Percentiles rank a stretch among this genome's conserved stretches.
These are phyloP conservation scores for Penicillium sp. DNA, from an alignment of 2,329 filamentous ascomycete species.

Conservation along the genomic window DNA sequence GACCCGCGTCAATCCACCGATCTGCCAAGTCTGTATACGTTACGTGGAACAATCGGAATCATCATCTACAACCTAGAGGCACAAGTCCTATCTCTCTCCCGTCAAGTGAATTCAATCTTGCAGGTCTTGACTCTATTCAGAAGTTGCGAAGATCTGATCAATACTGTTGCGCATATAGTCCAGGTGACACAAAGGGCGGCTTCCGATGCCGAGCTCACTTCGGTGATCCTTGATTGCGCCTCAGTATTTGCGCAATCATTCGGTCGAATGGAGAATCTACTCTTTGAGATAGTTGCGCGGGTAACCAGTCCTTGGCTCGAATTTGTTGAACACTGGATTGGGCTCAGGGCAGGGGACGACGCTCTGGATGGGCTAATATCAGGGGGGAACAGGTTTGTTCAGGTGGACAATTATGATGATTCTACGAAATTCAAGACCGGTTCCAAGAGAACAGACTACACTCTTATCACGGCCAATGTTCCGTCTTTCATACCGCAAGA, in stretches of 20 bases:
- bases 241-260: conserved; percentile 60
- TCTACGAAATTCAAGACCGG: conserved; percentile 53
- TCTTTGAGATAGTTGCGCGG: conserved; percentile 60
- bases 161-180: conserved; percentile 32
- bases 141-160: conserved; percentile 34
- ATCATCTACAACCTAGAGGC: conserved; percentile 35
- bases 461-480: conserved; percentile 49
- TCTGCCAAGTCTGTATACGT: conserved; percentile 30
- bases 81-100: conserved; percentile 25
- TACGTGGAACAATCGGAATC: conserved; percentile 30
- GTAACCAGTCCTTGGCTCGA: conserved; percentile 62
- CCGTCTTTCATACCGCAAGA: conserved; percentile 67
- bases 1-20: conserved; percentile 22
- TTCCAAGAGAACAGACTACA: conserved; percentile 58
- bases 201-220: conserved; percentile 57
- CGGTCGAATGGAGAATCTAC: conserved; percentile 55
- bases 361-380: conserved; percentile 45
- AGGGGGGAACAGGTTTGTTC: conserved; percentile 55
- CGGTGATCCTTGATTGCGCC: conserved; percentile 56
- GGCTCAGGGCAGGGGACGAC: conserved; percentile 55
- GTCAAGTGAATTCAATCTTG: conserved; percentile 28
- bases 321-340: conserved; percentile 68
- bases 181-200: conserved; percentile 43
- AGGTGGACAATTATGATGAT: conserved; percentile 55
- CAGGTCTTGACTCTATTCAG: conserved; percentile 36